These are phyloP conservation scores for Pythium volutum DNA, from an alignment of 352 stramenopile genomes.

Conservation along the genomic window DNA sequence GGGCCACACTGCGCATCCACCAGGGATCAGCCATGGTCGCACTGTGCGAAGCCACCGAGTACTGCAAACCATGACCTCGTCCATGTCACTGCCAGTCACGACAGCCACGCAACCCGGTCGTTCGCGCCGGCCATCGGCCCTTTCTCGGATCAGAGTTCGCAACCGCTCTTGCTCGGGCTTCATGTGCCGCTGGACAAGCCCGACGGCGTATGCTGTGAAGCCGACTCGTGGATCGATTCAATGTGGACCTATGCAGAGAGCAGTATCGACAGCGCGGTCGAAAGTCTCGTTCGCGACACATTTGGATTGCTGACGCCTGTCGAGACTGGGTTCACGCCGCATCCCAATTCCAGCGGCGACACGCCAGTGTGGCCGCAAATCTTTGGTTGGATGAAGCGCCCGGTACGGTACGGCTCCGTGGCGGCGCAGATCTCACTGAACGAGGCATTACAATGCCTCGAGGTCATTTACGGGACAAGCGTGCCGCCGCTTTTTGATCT, in stretches of 20 bases:
- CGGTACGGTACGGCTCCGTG: conserved; percentile 5
- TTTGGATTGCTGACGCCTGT: conserved; percentile 17
- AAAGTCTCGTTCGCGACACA: conserved; percentile 14
- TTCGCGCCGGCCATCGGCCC: conserved; percentile 3
- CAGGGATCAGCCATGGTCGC: conserved; percentile 5
- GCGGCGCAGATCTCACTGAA: conserved; percentile 16
- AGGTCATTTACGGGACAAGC: conserved; percentile 2
- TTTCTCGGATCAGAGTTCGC: conserved; percentile 10
- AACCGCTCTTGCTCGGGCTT: conserved; percentile 18
- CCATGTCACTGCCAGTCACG: not conserved
- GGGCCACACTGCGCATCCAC: not conserved
- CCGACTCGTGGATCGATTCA: conserved; percentile 33
- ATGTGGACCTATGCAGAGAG: conserved; percentile 31
- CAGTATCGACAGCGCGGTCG: conserved; percentile 5
- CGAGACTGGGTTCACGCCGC: not conserved
- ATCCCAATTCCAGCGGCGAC: not conserved
- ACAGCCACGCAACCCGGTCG: not conserved
- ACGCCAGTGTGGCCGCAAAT: conserved; percentile 5
- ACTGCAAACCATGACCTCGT: not conserved
- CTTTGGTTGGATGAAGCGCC: conserved; percentile 20
- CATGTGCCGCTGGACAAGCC: conserved; percentile 22
- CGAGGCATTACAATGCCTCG: conserved; percentile 14
- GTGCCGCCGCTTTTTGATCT: conserved; percentile 8
- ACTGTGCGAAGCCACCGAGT: conserved; percentile 10
- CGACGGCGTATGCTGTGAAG: conserved; percentile 10